Evolutionary conservation across 2,329 filamentous ascomycete genomes (phyloP).

Genomic region (Aureobasidium vineae): DNA sequence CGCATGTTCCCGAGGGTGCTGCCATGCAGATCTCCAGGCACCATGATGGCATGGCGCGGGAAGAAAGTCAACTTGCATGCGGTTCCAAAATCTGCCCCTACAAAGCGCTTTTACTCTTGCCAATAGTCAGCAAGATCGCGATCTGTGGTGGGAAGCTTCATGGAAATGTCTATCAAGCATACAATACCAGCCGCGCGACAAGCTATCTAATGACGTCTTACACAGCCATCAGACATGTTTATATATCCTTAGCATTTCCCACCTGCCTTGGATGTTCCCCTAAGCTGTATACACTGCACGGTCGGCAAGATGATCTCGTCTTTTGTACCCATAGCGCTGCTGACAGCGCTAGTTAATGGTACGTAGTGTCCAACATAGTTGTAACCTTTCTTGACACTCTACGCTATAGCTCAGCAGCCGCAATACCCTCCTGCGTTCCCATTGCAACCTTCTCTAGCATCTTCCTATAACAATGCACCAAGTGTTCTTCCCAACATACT

Average conservation of each 20-base stretch:
- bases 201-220: conserved; percentile 7
- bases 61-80: conserved; percentile 16
- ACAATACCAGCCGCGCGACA: conserved; percentile 3
- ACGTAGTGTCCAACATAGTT: background rate
- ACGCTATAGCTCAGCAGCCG: conserved; percentile 31
- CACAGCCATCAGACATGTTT: background rate
- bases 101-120: background rate
- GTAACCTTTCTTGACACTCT: background rate
- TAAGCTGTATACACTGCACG: background rate
- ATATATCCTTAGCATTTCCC: background rate
- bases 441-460: conserved; percentile 31
- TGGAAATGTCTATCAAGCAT: conserved; percentile 4
- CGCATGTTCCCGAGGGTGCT: background rate
- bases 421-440: conserved; percentile 35
- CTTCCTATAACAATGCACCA: conserved; percentile 32
- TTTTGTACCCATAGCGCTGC: background rate
- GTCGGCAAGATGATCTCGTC: background rate
- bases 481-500: conserved; percentile 34
- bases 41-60: conserved; percentile 24
- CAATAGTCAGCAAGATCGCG: background rate
- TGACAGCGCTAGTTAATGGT: background rate
- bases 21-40: conserved; percentile 14
- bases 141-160: background rate
- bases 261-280: background rate
- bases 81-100: background rate